A percentile compares a stretch with the other conserved stretches of the same genome.
These are phyloP conservation scores for Gossypium raimondii DNA, from an alignment of 345 rosid species.

Conservation along the genomic window DNA sequence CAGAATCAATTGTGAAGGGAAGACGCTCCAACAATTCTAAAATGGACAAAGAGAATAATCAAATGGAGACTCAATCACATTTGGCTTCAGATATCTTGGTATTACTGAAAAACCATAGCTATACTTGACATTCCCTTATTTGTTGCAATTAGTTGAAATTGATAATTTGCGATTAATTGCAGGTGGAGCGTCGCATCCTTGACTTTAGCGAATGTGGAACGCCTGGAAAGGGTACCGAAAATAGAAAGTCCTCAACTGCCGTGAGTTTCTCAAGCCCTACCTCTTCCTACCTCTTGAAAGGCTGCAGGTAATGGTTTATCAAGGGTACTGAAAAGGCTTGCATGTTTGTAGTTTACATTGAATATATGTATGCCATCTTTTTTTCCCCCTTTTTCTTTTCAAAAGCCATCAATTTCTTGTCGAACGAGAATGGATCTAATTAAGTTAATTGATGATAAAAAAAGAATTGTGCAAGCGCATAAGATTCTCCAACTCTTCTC, in stretches of 20 bases:
- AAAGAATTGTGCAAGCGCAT: background rate
- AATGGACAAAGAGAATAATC: conserved; percentile 41
- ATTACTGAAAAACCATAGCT: conserved; percentile 17
- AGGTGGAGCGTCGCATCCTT: conserved; percentile 84
- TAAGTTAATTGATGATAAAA: conserved; percentile 20
- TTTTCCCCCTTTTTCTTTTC: background rate
- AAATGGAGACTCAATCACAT: conserved; percentile 36
- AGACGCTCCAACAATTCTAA: conserved; percentile 18
- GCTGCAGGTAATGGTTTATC: conserved; percentile 61
- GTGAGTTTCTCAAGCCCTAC: conserved; percentile 47
- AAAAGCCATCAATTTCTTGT: conserved; percentile 13
- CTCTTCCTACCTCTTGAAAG: conserved; percentile 63
- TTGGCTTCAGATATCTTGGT: conserved; percentile 45
- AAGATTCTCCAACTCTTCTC: too few species aligned
- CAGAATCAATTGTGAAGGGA: conserved; percentile 48
- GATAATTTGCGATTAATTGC: conserved; percentile 19
- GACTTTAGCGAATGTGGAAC: conserved; percentile 94
- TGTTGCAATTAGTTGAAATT: conserved; percentile 2
- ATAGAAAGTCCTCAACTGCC: conserved; percentile 33
- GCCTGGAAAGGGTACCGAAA: conserved; percentile 55
- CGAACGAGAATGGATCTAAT: conserved; percentile 6
- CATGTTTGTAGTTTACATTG: conserved; percentile 12
- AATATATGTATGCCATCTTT: background rate
- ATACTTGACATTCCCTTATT: background rate
- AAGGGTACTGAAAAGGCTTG: conserved; percentile 14